A percentile compares a stretch with the other conserved stretches of the same genome.
Conservation (phyloP, 495 filamentous ascomycete species). For the Rusavskia elegans region DNA sequence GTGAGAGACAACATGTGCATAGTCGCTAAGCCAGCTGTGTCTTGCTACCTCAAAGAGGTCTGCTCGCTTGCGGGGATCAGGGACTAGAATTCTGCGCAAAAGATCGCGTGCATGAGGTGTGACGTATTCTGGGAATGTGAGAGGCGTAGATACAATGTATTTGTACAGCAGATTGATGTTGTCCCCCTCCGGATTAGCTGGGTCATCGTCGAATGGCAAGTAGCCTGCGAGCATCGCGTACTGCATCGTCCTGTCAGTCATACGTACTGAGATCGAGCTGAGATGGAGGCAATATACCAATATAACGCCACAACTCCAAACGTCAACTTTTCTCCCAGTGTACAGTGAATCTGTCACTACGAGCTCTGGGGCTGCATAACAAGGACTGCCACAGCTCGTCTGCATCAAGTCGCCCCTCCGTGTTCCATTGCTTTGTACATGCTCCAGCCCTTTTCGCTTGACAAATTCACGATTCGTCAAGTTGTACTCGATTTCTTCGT, state of each 20-base stretch:
- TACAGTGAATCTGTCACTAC: conserved; percentile 97
- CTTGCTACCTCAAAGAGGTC: conserved; percentile 95
- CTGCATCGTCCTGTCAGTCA: conserved; percentile 27
- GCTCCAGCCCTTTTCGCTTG: conserved; percentile 58
- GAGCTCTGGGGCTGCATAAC: conserved; percentile 92
- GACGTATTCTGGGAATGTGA: conserved; percentile 98
- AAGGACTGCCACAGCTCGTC: conserved; percentile 46
- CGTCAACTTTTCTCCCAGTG: conserved; percentile 93
- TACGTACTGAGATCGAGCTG: neutral
- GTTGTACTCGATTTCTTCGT: conserved; percentile 79
- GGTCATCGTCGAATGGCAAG: conserved; percentile 97
- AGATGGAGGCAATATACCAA: conserved; percentile 46
- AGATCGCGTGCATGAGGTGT: conserved; percentile 93
- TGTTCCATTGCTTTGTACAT: conserved; percentile 72
- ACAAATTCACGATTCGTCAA: conserved; percentile 73
- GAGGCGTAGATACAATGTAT: conserved; percentile 93
- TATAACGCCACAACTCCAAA: conserved; percentile 99
- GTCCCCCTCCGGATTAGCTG: conserved; percentile 94
- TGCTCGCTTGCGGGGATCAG: conserved; percentile 83
- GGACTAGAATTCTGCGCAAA: conserved; percentile 84
- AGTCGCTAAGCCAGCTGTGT: conserved; percentile 97
- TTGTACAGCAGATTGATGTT: conserved; percentile 99
- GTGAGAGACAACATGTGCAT: conserved; percentile 82
- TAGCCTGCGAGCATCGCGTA: conserved; percentile 99
- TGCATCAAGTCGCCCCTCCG: conserved; percentile 50